phyloP scores from a whole-genome alignment of 441 rosid genomes.

The Erodium trifolium region DNA sequence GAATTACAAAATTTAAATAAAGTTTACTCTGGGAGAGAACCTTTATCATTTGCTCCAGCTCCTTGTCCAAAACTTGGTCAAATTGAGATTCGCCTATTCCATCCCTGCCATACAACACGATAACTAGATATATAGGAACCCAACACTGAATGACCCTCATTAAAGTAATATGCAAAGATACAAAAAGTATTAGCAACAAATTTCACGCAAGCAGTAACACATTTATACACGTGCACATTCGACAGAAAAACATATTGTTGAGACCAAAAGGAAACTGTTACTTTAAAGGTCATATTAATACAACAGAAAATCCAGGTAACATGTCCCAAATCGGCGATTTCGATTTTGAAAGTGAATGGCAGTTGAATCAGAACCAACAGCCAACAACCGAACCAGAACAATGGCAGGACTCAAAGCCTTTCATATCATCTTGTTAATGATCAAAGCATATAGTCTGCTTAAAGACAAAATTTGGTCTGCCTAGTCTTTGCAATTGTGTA shows the following conservation, averaged over 20 bases:
- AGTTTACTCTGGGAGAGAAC: slow-evolving; percentile 24
- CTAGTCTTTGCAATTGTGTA: background rate
- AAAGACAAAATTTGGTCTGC: background rate
- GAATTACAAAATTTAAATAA: background rate
- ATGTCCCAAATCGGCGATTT: background rate
- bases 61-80: slow-evolving; percentile 74
- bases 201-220: slow-evolving; percentile 1
- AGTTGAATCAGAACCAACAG: background rate
- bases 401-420: no score
- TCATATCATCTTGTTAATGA: no score
- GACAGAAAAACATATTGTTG: background rate
- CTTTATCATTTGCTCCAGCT: slow-evolving; percentile 76
- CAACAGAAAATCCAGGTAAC: background rate
- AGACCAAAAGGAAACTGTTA: background rate
- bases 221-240: background rate
- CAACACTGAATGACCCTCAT: background rate
- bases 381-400: background rate
- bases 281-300: background rate
- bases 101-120: slow-evolving; percentile 42
- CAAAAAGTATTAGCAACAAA: background rate
- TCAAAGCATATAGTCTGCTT: no score
- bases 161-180: background rate
- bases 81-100: slow-evolving; percentile 90
- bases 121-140: slow-evolving; percentile 6
- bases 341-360: slow-evolving; percentile 6